phyloP scores from a whole-genome alignment of 192 early-diverging fungal genomes.

The Backusella mclennaniae region DNA sequence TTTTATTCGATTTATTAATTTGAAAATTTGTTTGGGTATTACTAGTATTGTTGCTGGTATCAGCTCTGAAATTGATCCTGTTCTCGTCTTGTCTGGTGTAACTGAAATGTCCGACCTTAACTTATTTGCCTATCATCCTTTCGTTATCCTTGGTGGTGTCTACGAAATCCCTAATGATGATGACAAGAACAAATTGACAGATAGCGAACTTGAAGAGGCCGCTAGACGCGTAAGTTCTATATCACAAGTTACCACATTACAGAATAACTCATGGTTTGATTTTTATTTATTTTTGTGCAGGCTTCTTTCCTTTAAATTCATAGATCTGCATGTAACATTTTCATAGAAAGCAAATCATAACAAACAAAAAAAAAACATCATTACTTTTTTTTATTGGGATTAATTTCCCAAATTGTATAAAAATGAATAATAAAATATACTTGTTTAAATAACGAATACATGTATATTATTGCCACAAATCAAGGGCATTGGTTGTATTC shows the following conservation, averaged over 20 bases:
- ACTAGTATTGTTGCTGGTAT: constrained; percentile 55
- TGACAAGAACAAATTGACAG: constrained; percentile 23
- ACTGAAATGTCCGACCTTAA: constrained; percentile 44
- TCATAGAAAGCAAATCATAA: constrained; percentile 2
- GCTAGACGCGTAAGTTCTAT: constrained; percentile 22
- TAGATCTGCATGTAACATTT: neutral
- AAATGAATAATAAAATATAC: constrained; percentile 7
- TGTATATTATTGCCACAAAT: constrained; percentile 5
- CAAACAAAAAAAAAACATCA: constrained; percentile 1
- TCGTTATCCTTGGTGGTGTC: constrained; percentile 52
- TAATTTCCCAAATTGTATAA: constrained; percentile 7
- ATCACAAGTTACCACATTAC: neutral
- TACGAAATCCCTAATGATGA: constrained; percentile 37
- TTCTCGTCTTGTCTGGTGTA: constrained; percentile 55
- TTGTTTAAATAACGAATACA: constrained; percentile 10
- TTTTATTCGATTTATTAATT: neutral
- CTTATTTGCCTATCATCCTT: constrained; percentile 53
- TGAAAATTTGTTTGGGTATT: neutral
- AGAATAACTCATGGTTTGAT: neutral
- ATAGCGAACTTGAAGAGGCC: constrained; percentile 34
- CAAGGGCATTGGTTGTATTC: neutral
- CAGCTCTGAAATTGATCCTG: constrained; percentile 57
- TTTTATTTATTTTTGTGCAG: constrained; percentile 5
- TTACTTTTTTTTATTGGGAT: constrained; percentile 9
- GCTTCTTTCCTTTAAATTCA: constrained; percentile 15